Percentiles rank a stretch among this genome's conserved stretches.
Conservation (phyloP, 177 flowering plant genomes). For the Vitis hybrid region DNA sequence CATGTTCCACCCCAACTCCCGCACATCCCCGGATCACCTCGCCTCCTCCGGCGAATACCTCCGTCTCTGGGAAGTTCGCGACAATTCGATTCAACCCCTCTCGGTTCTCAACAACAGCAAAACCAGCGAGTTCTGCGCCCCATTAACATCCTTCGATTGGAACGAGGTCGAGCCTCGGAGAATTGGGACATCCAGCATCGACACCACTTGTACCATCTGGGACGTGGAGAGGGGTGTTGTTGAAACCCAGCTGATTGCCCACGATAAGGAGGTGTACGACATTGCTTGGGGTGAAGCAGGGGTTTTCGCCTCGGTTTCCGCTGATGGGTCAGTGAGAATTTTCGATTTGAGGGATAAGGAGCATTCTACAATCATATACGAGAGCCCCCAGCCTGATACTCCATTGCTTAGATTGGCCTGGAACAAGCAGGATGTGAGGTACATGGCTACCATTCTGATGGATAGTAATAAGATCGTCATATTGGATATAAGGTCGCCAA, state of each 20-base stretch:
- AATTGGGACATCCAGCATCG: conserved; percentile 84
- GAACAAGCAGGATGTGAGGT: conserved; percentile 91
- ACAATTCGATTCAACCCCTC: conserved; percentile 36
- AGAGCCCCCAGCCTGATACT: conserved; percentile 81
- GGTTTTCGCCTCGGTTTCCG: conserved; percentile 92
- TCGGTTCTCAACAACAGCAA: conserved; percentile 69
- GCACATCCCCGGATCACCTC: conserved; percentile 46
- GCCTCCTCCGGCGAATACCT: conserved; percentile 92
- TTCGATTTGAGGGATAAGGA: conserved; percentile 92
- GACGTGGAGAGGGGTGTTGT: conserved; percentile 71
- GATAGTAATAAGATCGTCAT: conserved; percentile 77
- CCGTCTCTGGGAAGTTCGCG: conserved; percentile 70
- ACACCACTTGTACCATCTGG: conserved; percentile 96
- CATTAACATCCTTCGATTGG: conserved; percentile 95
- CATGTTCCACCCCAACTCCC: conserved; percentile 59
- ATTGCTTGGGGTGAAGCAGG: conserved; percentile 95
- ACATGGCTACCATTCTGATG: conserved; percentile 86
- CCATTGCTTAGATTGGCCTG: conserved; percentile 84
- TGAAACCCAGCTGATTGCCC: conserved; percentile 89
- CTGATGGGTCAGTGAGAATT: conserved; percentile 89
- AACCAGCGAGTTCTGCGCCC: conserved; percentile 78
- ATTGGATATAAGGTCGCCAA: conserved; percentile 77
- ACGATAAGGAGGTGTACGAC: conserved; percentile 94
- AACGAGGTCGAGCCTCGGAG: conserved; percentile 69
- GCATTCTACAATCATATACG: conserved; percentile 91